Base-by-base conservation (phyloP, 345 rosid species). In the Camelina laxa region DNA sequence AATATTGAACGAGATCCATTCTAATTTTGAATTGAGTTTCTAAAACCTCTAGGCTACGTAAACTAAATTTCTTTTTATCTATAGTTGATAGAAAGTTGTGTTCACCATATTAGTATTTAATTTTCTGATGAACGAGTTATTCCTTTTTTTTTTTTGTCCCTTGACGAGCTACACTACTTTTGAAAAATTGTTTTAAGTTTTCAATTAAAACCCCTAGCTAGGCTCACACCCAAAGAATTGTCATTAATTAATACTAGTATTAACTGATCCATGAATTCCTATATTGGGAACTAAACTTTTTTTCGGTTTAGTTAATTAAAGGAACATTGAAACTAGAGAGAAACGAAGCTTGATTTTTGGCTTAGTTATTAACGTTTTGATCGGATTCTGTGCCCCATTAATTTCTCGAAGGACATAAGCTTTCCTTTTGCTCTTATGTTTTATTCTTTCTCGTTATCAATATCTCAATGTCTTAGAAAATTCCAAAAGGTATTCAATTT, bases 161-260 rank as follows among this genome's bases (percentile, higher is more conserved):
- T 66, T 16, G 13, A 35, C 47, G 30, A 69, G 41, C 44, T 62
- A 63, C 49, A 50, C n/a, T 57, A 58, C 41, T 48, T 74, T 49
- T n/a, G 11, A 27, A 47, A 47, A 57, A 3, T 2, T 38, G 36
- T 5, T 27, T 27, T 27, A 4, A 4, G 30, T 27, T 27, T 27
- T 4, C 0, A 27, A 27, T 27, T 19, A 54, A 67, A 80, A 79
- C 75, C 83, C 82, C 86, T 79, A 83, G 71, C 85, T 79, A 83
- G 72, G 86, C 78, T 79, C 62, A 75, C 80, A 75, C 80, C 78
- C 80, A 75, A 65, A 66, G 27, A 22, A 49, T 75, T 70, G 64
- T 45, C 59, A 21, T 61, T 67, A 61, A 49, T 74, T 42, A 44
- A 17, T 54, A 27, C 15, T 30, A 58, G 7, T 36, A 51, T 20